These are phyloP conservation scores for Alternaria alternata DNA, from an alignment of 2,329 filamentous ascomycete genomes.

Conservation along the genomic window DNA sequence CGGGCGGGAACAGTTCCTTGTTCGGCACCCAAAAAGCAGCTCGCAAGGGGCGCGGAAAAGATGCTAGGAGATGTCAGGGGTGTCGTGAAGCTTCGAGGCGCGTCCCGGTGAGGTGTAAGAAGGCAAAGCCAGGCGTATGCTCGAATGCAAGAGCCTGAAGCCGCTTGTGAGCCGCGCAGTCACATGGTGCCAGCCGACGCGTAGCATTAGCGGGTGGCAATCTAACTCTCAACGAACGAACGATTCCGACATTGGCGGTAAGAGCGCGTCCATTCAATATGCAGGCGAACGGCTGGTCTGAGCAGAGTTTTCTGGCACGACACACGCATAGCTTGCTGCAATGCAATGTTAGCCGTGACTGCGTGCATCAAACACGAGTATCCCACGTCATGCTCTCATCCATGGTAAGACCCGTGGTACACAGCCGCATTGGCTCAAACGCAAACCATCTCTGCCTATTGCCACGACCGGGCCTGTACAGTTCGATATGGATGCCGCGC, in stretches of 20 bases:
- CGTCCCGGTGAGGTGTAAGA: constrained; percentile 27
- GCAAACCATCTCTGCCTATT: background rate
- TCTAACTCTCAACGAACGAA: constrained; percentile 19
- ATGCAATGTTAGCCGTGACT: constrained; percentile 19
- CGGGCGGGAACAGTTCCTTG: constrained; percentile 13
- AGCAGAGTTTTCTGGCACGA: constrained; percentile 19
- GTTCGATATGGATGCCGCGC: background rate
- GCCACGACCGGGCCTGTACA: background rate
- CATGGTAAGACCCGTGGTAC: background rate
- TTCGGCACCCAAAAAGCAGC: constrained; percentile 7
- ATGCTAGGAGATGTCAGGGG: constrained; percentile 17
- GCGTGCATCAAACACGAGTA: constrained; percentile 12
- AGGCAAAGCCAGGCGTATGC: constrained; percentile 10
- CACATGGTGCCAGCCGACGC: constrained; percentile 29
- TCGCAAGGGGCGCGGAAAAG: constrained; percentile 10
- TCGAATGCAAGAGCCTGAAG: constrained; percentile 22
- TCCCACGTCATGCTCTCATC: constrained; percentile 1
- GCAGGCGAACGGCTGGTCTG: constrained; percentile 25
- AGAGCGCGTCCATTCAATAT: constrained; percentile 18
- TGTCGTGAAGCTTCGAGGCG: constrained; percentile 16
- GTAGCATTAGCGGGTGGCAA: constrained; percentile 32
- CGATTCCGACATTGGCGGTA: constrained; percentile 13
- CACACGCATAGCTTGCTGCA: constrained; percentile 8
- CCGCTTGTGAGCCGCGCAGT: constrained; percentile 28
- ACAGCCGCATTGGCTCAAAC: background rate